phyloP scores from a whole-genome alignment of 1,139 yeast species.

The Pichia sp. region DNA sequence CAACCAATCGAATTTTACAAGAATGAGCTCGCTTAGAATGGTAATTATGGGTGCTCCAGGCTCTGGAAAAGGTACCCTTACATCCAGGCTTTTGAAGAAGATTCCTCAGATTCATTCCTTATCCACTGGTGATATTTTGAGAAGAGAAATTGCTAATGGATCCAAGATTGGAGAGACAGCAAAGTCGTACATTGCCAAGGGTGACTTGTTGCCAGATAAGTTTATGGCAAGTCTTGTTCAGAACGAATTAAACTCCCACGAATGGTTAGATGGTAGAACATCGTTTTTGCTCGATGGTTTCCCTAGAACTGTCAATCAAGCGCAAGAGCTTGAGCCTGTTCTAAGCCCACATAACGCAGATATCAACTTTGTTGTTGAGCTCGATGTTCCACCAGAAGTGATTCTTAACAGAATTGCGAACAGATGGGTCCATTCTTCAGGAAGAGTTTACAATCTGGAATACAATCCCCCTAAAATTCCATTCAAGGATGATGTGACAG shows the following conservation, averaged over 20 bases:
- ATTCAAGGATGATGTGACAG: constrained; percentile 81
- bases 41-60: constrained; percentile 90
- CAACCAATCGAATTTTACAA: constrained; percentile 7
- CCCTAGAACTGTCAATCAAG: constrained; percentile 77
- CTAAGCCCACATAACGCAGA: constrained; percentile 34
- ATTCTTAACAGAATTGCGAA: constrained; percentile 78
- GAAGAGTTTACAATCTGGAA: constrained; percentile 76
- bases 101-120: constrained; percentile 47
- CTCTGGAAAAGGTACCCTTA: constrained; percentile 88
- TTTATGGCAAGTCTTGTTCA: constrained; percentile 57
- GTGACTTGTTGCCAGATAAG: constrained; percentile 67
- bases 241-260: constrained; percentile 35
- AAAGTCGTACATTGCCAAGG: constrained; percentile 46
- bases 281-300: constrained; percentile 88
- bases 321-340: constrained; percentile 45
- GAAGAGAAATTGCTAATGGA: constrained; percentile 53
- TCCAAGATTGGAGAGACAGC: constrained; percentile 58
- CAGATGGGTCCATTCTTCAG: constrained; percentile 85
- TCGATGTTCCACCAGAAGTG: constrained; percentile 74
- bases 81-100: constrained; percentile 51
- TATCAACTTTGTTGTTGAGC: constrained; percentile 70
- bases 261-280: constrained; percentile 41
- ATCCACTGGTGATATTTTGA: constrained; percentile 78
- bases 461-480: constrained; percentile 85
- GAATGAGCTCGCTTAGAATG: constrained; percentile 38